Evolutionary conservation across 2,329 filamentous ascomycete species (phyloP), one percentile per base, ranked within the genome.

Genomic region (Colletotrichum trifolii): DNA sequence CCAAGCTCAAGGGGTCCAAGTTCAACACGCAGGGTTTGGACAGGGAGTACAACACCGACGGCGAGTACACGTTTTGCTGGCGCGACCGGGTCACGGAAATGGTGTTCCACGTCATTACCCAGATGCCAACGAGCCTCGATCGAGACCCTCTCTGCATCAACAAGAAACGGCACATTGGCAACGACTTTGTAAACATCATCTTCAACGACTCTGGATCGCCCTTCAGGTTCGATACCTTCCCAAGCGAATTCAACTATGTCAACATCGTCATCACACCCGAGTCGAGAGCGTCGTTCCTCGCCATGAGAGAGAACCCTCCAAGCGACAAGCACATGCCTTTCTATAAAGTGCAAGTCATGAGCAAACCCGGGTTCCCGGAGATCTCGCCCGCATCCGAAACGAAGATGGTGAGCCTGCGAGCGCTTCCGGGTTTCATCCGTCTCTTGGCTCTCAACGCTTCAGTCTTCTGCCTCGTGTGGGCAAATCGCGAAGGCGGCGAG

Each of bases 171-270:
- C 96, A 98, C 73, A 96, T 98, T 66, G 96, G 96, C 63, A 99
- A 99, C 74, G 96, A 98, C 77, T 97, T 93, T 76, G 96, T 99
- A 74, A 98, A 97, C 75, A 97, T 99, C 71, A 91, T 99, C 63
- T 99, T 96, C 84, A 99, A 99, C 76, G 93, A 97, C 73, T 97
- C 94, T 2, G 95, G 96, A n/a, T 77, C 90, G 52, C 91, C 92
- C 0, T 98, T 97, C 80, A 86, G 87, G 58, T 97, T 97, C 74
- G 88, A 97, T 74, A 97, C 93, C 0, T 97, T 99, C 71, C 93
- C 93, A 0, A 96, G 94, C 0, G 91, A 95, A 62, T 97, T 99
- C 83, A 98, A 97, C 74, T 97, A 92, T 73, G 94, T 99, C 74
- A 94, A 97, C 75, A 98, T 99, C 72, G 91, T 98, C 71, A 95